These are phyloP conservation scores for Beauveria asiatica DNA, from an alignment of 2,329 filamentous ascomycete genomes.

Conservation along the genomic window DNA sequence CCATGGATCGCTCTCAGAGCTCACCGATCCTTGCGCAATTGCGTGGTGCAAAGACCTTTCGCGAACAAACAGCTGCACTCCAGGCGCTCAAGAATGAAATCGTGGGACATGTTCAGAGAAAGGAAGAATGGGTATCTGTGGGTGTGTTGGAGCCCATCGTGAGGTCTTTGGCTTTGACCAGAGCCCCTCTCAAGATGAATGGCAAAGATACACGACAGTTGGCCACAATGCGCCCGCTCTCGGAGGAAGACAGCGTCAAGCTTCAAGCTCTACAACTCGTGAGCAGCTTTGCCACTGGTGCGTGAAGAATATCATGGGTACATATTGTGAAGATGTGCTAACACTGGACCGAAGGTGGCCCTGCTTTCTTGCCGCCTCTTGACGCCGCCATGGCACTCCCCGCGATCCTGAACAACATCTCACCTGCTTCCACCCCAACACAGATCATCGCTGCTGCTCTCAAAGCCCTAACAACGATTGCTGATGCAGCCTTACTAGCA, in stretches of 20 bases:
- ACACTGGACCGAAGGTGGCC: constrained; percentile 51
- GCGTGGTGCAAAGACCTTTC: constrained; percentile 40
- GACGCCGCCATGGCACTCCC: constrained; percentile 59
- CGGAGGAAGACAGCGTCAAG: constrained; percentile 57
- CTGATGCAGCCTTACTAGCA: constrained; percentile 53
- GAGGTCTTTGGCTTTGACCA: constrained; percentile 33
- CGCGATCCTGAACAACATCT: constrained; percentile 62
- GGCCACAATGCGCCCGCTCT: constrained; percentile 31
- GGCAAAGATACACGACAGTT: constrained; percentile 31
- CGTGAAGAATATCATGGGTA: constrained; percentile 15
- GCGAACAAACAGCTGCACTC: constrained; percentile 52
- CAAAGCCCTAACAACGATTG: constrained; percentile 62
- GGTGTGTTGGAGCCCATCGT: constrained; percentile 58
- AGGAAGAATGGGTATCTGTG: constrained; percentile 65
- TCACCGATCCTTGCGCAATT: constrained; percentile 50
- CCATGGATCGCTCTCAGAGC: constrained; percentile 46
- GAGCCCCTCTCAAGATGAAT: constrained; percentile 25
- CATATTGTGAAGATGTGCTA: not conserved
- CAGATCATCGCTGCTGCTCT: constrained; percentile 66
- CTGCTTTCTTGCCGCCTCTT: constrained; percentile 68
- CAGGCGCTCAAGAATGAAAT: constrained; percentile 79
- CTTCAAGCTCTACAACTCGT: constrained; percentile 80
- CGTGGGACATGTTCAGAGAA: constrained; percentile 79
- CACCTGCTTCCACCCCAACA: constrained; percentile 53
- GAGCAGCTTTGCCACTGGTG: constrained; percentile 77